Evolutionary conservation across 306 rosid species (phyloP), one percentile per base, ranked within the genome.

Genomic region (Cucurbita moschata): DNA sequence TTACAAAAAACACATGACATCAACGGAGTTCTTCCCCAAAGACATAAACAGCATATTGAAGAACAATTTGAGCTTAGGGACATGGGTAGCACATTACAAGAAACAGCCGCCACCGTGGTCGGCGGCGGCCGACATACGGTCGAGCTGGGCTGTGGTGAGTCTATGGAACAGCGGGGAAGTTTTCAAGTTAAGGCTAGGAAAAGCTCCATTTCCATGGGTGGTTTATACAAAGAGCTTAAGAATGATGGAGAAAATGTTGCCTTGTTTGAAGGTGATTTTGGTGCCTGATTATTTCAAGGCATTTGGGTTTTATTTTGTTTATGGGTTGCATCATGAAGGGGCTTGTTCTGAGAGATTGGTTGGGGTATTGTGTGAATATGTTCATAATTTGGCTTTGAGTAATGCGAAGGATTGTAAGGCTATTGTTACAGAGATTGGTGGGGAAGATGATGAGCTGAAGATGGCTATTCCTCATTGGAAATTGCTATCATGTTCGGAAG

Each of bases 221-320:
- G 23, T 86, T 18, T 88, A 80, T 74, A 86, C 94, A 15, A 85
- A 87, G 79, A 82, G 89, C 78, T 85, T 86, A 77, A 80, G 85
- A 46, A 23, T 87, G 77, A 83, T 89, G 70, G 87, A 89, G 47
- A 88, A 87, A 59, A 77, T 83, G n/a, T 93, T 88, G 13, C 98
- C 98, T 4, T 90, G 96, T 52, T 85, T 93, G 18, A 88, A 86
- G 60, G n/a, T 89, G 14, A 85, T 87, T 14, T 79, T 82, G 6
- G 69, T 93, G 10, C 96, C 96, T 10, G 84, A 90, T 74, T 90
- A 88, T 68, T 87, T 83, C 69, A 63, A 77, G 75, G 96, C 97
- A 0, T 93, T 93, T 83, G 98, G 98, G 70, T 93, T 93, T 66
- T 90, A 90, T 71, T 93, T 93, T 84, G 81, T 93, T 84, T 90